Base-by-base conservation (phyloP, 2,329 filamentous ascomycete species). In the Fusarium palustre region DNA sequence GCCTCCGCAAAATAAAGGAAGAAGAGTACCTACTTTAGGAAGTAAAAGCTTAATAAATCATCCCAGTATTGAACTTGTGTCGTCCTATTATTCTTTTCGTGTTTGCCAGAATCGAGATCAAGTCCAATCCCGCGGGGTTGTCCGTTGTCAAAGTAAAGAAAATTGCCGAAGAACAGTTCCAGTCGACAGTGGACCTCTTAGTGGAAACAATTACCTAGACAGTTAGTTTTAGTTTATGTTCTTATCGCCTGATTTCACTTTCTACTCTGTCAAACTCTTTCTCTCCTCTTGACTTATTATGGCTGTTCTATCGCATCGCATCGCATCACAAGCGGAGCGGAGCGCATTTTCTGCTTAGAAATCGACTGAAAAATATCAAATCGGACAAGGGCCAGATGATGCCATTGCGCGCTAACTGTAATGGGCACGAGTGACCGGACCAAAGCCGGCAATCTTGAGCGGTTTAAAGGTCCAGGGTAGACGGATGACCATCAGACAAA, bases 261-360 rank as follows among this genome's bases (percentile, higher is more conserved):
- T 33, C 36, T 47, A 42, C 13, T n/a, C 43, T 38, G 15, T 52
- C 24, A 28, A 28, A 16, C n/a, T 20, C 30, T 36, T 30, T 25
- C 34, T 30, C 24, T 39, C n/a, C 34, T 45, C 24, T 34, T 60
- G 45, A 50, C 59, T 56, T 50, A 42, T 68, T 39, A 65, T 66
- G 66, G 57, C 52, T 64, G 49, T 47, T 60, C 18, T 15, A 50
- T 38, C 47, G 33, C 47, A 50, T 50, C 18, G 2, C 47, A 50
- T 50, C 18, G 4, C 59, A 39, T 61, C 61, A 28, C 41, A 28
- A 55, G 59, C 59, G 43, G 53, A 61, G 53, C 52, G 42, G 57
- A 61, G 53, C 52, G 42, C 54, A 50, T 59, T 63, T 62, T 57
- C 33, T 74, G 72, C 72, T 74, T 74, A 74, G 72, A 74, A 74